phyloP scores from a whole-genome alignment of 164 flowering plant genomes.

The Vitis riparia region DNA sequence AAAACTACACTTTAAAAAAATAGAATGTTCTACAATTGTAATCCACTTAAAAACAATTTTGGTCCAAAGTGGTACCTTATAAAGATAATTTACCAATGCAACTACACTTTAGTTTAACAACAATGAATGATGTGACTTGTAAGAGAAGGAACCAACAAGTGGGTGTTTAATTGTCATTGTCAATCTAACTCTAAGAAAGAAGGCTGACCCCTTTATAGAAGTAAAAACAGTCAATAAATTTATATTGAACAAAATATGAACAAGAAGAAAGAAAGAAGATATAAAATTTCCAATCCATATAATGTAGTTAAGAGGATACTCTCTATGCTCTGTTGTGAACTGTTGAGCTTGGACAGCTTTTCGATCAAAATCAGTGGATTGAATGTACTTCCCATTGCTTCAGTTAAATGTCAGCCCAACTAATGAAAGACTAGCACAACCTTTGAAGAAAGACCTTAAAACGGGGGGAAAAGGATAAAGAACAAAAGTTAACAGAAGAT shows the following conservation, averaged over 20 bases:
- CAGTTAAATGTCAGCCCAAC: conserved; percentile 13
- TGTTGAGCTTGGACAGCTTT: conserved; percentile 83
- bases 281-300: background rate
- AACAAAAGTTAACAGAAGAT: background rate
- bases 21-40: no score
- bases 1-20: no score
- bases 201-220: background rate
- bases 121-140: background rate
- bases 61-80: no score
- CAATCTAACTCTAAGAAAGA: background rate
- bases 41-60: no score
- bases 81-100: background rate
- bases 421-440: background rate
- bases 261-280: background rate
- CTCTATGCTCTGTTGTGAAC: conserved; percentile 86
- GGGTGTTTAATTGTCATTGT: background rate
- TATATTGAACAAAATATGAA: background rate
- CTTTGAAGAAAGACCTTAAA: conserved; percentile 12
- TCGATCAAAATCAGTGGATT: conserved; percentile 87
- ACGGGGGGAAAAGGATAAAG: background rate
- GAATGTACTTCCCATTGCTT: conserved; percentile 74
- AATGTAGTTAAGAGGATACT: conserved; percentile 62
- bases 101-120: background rate
- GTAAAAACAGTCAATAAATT: background rate
- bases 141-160: background rate